Evolutionary conservation across 768 basidiomycete species (phyloP), one percentile per base, ranked within the genome.

Genomic region (Phallus indusiatus): DNA sequence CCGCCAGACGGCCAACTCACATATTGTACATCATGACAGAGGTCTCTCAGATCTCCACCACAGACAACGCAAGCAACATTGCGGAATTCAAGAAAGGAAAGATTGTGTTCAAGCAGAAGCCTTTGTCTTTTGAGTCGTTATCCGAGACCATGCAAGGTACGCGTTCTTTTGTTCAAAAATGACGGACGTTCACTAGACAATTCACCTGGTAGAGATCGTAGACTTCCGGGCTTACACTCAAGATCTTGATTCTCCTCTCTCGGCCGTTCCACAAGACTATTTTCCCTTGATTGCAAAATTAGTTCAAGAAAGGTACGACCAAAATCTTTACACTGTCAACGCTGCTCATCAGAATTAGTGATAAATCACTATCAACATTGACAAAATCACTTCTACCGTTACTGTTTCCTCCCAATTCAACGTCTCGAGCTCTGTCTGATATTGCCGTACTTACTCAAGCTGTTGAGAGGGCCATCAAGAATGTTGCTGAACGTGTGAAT

Each of bases 81-180:
- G 80, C 78, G 4, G 88, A 90, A 61, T 67, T 90, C 14, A 88
- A 81, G 75, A 88, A 86, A 68, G 88, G 87, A 20, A 92, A 84
- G 68, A 79, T 87, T 2, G 63, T 81, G 11, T 83, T 90, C 67
- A 87, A 79, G 70, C 90, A 92, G 75, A 91, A 88, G 70, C 72
- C 78, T 16, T 66, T 84, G 35, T 81, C 85, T 0, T 81, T 88
- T 53, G 87, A 90, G 72, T 90, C 89, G 69, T 76, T 83, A 64
- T 86, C 86, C 6, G 88, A 90, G 67, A 90, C 89, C 16, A 77
- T 92, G 65, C 85, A 87, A 78, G 89, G 90, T 86, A 60, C 52
- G 77, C 68, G 36, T 35, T 55, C 53, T 11, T 47, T 48, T 33
- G 53, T 24, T 58, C 9, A 24, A 28, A 49, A 56, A 35, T 49